Conservation (phyloP, 169 alveolate genomes). For the Eimeria acervulina region DNA sequence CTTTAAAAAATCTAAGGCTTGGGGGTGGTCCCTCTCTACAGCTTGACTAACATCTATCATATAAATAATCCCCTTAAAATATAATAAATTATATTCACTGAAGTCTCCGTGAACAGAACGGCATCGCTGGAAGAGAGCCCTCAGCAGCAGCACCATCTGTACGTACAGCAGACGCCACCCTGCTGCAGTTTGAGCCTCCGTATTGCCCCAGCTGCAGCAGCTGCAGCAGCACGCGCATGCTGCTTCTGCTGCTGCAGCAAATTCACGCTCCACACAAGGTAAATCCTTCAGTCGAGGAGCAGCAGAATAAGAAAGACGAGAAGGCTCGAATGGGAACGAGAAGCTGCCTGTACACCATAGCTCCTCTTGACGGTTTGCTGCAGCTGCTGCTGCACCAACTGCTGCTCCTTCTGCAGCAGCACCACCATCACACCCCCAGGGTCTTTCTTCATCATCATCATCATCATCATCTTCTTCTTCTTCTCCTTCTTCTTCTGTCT, state of each 20-base stretch:
- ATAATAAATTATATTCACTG: constrained; percentile 98
- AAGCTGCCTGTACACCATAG: constrained; percentile 24
- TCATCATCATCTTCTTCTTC: too few relatives aligned
- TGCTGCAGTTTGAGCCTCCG: constrained; percentile 24
- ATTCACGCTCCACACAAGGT: neutral
- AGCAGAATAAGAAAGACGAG: neutral
- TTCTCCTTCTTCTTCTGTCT: neutral
- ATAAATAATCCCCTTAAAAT: constrained; percentile 93
- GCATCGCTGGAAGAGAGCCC: constrained; percentile 89
- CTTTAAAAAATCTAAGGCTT: constrained; percentile 98
- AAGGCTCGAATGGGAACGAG: constrained; percentile 14
- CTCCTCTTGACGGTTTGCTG: constrained; percentile 34
- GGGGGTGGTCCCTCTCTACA: constrained; percentile 99
- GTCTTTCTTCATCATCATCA: neutral
- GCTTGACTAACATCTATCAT: constrained; percentile 99
- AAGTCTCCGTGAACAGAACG: constrained; percentile 99
- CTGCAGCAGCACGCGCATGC: constrained; percentile 31
- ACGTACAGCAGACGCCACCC: constrained; percentile 52
- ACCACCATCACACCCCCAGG: too few relatives aligned
- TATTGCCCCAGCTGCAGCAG: constrained; percentile 55
- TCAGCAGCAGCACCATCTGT: constrained; percentile 75
- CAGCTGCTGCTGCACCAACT: neutral
- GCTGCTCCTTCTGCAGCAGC: neutral
- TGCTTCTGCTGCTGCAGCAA: constrained; percentile 41
- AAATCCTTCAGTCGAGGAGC: constrained; percentile 75